A percentile compares a stretch with the other conserved stretches of the same genome.
Conservation (phyloP, 768 basidiomycete genomes). For the Macrolepiota albuminosa region DNA sequence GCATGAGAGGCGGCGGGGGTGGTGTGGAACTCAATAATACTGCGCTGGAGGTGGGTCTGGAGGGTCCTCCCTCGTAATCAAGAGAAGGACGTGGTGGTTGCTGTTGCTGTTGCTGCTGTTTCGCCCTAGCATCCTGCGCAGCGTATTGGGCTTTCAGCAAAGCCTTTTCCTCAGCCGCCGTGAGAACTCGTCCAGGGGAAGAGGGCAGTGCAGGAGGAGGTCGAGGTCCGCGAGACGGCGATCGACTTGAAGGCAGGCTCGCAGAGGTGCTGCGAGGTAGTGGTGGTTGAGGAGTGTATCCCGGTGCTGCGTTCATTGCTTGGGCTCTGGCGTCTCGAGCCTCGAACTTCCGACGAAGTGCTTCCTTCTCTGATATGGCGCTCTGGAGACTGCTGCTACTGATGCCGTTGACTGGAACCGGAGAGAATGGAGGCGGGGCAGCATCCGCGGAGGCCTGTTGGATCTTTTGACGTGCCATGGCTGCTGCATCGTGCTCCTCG, state of each 20-base stretch:
- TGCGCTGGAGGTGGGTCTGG: constrained; percentile 12
- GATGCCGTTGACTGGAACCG: constrained; percentile 12
- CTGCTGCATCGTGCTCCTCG: constrained; percentile 64
- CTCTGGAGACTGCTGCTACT: constrained; percentile 9
- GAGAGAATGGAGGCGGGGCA: constrained; percentile 18
- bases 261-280: constrained; percentile 19
- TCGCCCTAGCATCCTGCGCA: constrained; percentile 37
- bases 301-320: constrained; percentile 16
- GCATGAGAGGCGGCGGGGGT: constrained; percentile 67
- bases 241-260: constrained; percentile 12
- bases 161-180: constrained; percentile 80
- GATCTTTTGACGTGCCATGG: constrained; percentile 23
- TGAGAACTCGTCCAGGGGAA: constrained; percentile 33
- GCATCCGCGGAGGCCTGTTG: constrained; percentile 5
- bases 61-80: constrained; percentile 23
- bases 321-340: constrained; percentile 38
- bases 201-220: constrained; percentile 33
- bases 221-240: constrained; percentile 19
- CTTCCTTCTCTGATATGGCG: constrained; percentile 50
- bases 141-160: constrained; percentile 60
- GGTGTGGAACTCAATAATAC: constrained; percentile 20
- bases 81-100: constrained; percentile 5
- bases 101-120: constrained; percentile 17
- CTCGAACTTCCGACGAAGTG: constrained; percentile 49
- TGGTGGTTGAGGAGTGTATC: constrained; percentile 18